Percentiles rank a stretch among this genome's conserved stretches.
Evolutionary conservation across 768 basidiomycete species (phyloP).

Genomic region (Pulveroboletus sp.): DNA sequence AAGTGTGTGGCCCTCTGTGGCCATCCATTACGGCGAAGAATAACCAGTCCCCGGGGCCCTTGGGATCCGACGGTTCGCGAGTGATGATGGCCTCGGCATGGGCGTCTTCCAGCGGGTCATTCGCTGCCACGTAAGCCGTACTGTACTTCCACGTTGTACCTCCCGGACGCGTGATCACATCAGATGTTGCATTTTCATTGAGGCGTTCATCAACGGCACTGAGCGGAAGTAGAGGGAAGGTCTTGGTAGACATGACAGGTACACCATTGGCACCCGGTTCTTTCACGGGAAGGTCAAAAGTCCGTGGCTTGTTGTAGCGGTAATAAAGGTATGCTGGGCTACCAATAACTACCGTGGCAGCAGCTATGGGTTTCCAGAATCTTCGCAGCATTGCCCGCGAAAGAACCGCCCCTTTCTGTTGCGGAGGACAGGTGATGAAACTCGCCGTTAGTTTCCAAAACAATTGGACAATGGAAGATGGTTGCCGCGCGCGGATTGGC

Average conservation of each 20-base stretch:
- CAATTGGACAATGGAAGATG: background rate
- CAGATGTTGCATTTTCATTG: slow-evolving; percentile 46
- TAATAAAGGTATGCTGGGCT: slow-evolving; percentile 60
- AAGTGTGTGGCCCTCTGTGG: slow-evolving; percentile 82
- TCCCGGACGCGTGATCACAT: slow-evolving; percentile 45
- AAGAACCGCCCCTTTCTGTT: background rate
- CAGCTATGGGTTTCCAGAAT: slow-evolving; percentile 66
- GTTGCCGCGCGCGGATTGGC: background rate
- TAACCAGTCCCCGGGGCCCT: slow-evolving; percentile 64
- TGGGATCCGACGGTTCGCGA: slow-evolving; percentile 56
- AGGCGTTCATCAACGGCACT: slow-evolving; percentile 55
- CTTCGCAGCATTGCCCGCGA: slow-evolving; percentile 50
- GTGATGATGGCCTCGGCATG: slow-evolving; percentile 65
- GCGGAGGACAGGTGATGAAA: background rate
- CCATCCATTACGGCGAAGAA: slow-evolving; percentile 93
- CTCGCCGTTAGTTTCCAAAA: background rate
- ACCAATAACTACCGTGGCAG: slow-evolving; percentile 50
- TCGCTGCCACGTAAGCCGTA: slow-evolving; percentile 77
- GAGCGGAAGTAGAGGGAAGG: slow-evolving; percentile 54
- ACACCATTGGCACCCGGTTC: slow-evolving; percentile 57
- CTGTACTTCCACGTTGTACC: slow-evolving; percentile 70
- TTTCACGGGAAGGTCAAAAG: slow-evolving; percentile 59
- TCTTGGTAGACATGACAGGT: slow-evolving; percentile 46
- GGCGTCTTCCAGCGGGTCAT: slow-evolving; percentile 91
- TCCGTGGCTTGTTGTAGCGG: slow-evolving; percentile 41